Conservation (phyloP, 345 rosid species). For the Microthlaspi erraticum region DNA sequence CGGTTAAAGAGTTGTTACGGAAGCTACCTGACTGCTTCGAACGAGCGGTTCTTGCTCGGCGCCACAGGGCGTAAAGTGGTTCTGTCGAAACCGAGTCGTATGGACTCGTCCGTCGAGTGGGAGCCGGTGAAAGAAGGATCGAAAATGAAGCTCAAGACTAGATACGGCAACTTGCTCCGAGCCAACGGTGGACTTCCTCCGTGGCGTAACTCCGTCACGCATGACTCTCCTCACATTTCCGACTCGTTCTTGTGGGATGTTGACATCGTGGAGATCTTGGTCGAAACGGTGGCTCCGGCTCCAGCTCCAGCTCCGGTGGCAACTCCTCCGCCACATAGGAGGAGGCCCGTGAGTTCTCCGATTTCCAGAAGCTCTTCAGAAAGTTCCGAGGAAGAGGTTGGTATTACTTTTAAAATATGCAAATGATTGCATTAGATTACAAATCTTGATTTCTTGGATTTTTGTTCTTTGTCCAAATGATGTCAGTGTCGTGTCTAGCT, state of each 20-base stretch:
- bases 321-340: slow-evolving; percentile 49
- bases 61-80: slow-evolving; percentile 76
- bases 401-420: slow-evolving; percentile 43
- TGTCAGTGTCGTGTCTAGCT: too few relatives aligned
- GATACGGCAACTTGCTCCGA: slow-evolving; percentile 66
- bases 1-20: slow-evolving; percentile 70
- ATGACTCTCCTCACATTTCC: slow-evolving; percentile 61
- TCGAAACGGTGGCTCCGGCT: slow-evolving; percentile 17
- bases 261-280: slow-evolving; percentile 57
- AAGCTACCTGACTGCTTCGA: slow-evolving; percentile 78
- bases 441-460: neutral
- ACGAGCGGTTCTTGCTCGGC: slow-evolving; percentile 75
- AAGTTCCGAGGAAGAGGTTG: slow-evolving; percentile 62
- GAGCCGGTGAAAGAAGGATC: slow-evolving; percentile 65
- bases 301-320: slow-evolving; percentile 32
- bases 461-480: neutral
- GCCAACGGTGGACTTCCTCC: slow-evolving; percentile 87
- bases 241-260: slow-evolving; percentile 80
- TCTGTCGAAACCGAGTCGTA: slow-evolving; percentile 56
- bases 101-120: slow-evolving; percentile 72
- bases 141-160: slow-evolving; percentile 60
- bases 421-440: neutral
- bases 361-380: slow-evolving; percentile 41
- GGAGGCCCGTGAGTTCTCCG: slow-evolving; percentile 49
- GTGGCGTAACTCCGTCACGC: slow-evolving; percentile 83